Evolutionary conservation across 257 asterid species (phyloP), one percentile per base, ranked within the genome.

Genomic region (Plectranthus barbatus): DNA sequence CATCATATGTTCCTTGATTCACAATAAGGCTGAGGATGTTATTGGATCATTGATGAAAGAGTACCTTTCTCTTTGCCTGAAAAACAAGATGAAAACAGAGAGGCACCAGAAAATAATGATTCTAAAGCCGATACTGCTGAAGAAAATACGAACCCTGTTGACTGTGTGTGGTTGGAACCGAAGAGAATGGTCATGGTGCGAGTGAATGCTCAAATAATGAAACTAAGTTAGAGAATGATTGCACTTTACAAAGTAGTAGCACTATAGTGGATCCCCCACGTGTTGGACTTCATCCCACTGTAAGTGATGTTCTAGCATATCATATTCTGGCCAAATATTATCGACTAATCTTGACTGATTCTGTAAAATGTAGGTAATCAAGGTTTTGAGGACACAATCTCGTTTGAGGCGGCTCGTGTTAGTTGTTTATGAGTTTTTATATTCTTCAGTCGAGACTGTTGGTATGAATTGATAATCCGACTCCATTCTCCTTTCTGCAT

Each of bases 201-300:
- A 68, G 42, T 74, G 78, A 67, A 71, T 56, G 54, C 56, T 31
- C 64, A 41, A 72, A 68, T 57, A 62, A 59, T 44, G 85, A 74
- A 55, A 45, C 60, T 53, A 67, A 67, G 60, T 53, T 70, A 59
- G 73, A 64, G 66, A 73, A 73, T 72, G 57, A 58, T 68, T 18
- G 71, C 50, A 37, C 74, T 10, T 72, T 74, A 20, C 80, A 77
- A 48, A 72, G 60, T 69, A 60, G 52, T 42, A 62, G 57, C 62
- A 47, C 67, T 41, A 85, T 90, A 74, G 99, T 90, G 56, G 99
- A 93, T 76, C 99, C 99, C 74, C 99, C 99, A 49, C 97, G 99
- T 21, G 95, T 71, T 42, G 99, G 99, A 44, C 99, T 93, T 78
- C 99, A 93, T 80, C 96, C 97, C 77, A 90, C 97, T 58, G 99